Conservation (phyloP, 139 green algal species). For the Chlamydomonas sp. region DNA sequence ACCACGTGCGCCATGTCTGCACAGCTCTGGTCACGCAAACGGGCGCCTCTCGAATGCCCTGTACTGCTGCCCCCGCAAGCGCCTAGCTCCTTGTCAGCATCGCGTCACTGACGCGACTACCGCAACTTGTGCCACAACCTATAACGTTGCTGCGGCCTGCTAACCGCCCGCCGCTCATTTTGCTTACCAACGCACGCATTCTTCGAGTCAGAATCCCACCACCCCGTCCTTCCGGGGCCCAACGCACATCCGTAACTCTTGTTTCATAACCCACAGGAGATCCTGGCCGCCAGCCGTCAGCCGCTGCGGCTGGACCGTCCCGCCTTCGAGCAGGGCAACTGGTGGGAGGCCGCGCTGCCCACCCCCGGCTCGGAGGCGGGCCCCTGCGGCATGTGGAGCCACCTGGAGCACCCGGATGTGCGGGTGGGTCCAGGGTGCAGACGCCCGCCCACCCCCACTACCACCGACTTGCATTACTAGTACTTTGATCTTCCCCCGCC, state of each 20-base stretch:
- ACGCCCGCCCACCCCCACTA: too few relatives aligned
- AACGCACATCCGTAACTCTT: too few relatives aligned
- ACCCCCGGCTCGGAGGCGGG: constrained; percentile 14
- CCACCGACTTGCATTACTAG: too few relatives aligned
- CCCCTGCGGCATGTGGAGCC: constrained; percentile 22
- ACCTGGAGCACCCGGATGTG: constrained; percentile 22
- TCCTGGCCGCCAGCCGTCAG: constrained; percentile 26
- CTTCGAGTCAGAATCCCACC: not conserved
- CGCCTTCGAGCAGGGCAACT: not conserved
- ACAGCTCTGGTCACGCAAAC: too few relatives aligned
- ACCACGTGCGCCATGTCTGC: not conserved
- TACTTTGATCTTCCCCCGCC: too few relatives aligned
- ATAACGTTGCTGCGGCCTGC: too few relatives aligned
- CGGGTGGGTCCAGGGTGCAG: not conserved
- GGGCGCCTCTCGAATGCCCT: too few relatives aligned
- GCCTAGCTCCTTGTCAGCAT: too few relatives aligned
- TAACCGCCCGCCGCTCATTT: too few relatives aligned
- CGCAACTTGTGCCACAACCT: too few relatives aligned
- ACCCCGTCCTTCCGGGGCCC: not conserved
- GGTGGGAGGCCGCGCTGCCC: constrained; percentile 13
- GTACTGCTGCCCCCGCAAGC: too few relatives aligned
- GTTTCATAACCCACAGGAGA: not conserved
- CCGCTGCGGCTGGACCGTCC: not conserved
- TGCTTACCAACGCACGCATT: not conserved
- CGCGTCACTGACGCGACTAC: too few relatives aligned